phyloP scores from a whole-genome alignment of 768 basidiomycete species.

The Boletus subcaerulescens region DNA sequence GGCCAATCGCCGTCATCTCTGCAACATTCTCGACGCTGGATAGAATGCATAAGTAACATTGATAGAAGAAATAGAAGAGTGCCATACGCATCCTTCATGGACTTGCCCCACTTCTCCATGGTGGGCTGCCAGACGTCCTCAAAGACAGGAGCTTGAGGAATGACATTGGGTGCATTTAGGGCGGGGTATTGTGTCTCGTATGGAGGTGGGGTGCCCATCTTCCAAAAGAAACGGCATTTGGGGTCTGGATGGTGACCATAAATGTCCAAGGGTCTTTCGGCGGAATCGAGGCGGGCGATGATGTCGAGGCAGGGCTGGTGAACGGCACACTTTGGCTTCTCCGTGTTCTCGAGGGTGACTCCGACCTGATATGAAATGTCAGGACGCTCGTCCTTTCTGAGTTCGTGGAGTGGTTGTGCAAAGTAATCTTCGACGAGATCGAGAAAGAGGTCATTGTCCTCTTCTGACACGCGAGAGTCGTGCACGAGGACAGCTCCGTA shows the following conservation, averaged over 20 bases:
- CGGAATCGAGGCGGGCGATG: conserved; percentile 71
- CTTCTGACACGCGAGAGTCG: conserved; percentile 80
- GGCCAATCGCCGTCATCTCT: conserved; percentile 82
- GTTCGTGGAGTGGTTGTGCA: conserved; percentile 55
- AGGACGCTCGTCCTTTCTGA: conserved; percentile 78
- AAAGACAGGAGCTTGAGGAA: conserved; percentile 61
- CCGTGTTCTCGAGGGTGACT: conserved; percentile 94
- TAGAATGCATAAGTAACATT: neutral
- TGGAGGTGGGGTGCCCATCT: conserved; percentile 70
- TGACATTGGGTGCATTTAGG: conserved; percentile 78
- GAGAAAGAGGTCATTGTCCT: conserved; percentile 79
- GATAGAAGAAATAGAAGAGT: neutral
- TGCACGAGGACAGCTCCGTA: conserved; percentile 86
- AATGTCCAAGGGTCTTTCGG: conserved; percentile 84
- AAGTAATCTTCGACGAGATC: conserved; percentile 96
- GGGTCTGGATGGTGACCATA: conserved; percentile 81
- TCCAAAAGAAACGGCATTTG: conserved; percentile 94
- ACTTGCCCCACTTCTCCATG: conserved; percentile 84
- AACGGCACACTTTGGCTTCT: conserved; percentile 83
- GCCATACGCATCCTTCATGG: conserved; percentile 85
- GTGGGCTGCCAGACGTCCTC: conserved; percentile 61
- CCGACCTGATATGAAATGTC: conserved; percentile 91
- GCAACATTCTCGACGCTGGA: conserved; percentile 80
- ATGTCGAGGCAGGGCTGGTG: conserved; percentile 79
- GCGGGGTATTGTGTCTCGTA: conserved; percentile 76